These are phyloP conservation scores for Epichloe typhina DNA, from an alignment of 2,329 filamentous ascomycete species.

Conservation along the genomic window DNA sequence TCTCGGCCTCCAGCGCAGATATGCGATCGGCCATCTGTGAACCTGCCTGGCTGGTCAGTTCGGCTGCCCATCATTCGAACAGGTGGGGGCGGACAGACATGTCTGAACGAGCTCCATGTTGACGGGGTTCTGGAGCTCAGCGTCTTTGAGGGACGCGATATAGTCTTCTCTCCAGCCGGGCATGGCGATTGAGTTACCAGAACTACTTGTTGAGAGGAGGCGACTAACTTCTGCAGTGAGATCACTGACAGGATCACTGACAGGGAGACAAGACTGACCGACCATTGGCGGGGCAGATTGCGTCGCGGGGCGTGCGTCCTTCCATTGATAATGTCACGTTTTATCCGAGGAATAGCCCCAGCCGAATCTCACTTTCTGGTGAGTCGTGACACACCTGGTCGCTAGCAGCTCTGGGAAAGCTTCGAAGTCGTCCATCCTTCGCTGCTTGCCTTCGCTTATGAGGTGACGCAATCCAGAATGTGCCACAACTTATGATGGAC, in stretches of 20 bases:
- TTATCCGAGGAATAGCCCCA: conserved; percentile 21
- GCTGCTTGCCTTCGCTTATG: background rate
- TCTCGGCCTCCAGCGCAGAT: conserved; percentile 47
- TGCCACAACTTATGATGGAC: conserved; percentile 32
- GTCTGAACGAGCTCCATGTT: conserved; percentile 60
- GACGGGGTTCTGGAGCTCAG: conserved; percentile 50
- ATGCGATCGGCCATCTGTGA: conserved; percentile 55
- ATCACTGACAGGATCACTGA: background rate
- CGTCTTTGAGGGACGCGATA: conserved; percentile 58
- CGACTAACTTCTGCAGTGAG: no score
- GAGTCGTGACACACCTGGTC: no score
- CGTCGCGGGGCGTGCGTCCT: no score
- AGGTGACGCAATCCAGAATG: conserved; percentile 4
- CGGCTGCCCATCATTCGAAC: background rate
- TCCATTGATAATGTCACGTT: background rate
- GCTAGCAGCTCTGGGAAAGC: background rate
- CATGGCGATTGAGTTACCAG: conserved; percentile 23
- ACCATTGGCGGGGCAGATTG: background rate
- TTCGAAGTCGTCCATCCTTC: background rate
- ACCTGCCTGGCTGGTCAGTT: conserved; percentile 29
- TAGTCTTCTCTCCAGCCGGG: conserved; percentile 75
- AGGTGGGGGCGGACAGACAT: conserved; percentile 44
- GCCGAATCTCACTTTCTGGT: no score
- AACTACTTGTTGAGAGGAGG: background rate
- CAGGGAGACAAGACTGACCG: background rate